A percentile compares a stretch with the other conserved stretches of the same genome.
Conservation (phyloP, 2,329 filamentous ascomycete genomes). For the Hypoxylon sp. region DNA sequence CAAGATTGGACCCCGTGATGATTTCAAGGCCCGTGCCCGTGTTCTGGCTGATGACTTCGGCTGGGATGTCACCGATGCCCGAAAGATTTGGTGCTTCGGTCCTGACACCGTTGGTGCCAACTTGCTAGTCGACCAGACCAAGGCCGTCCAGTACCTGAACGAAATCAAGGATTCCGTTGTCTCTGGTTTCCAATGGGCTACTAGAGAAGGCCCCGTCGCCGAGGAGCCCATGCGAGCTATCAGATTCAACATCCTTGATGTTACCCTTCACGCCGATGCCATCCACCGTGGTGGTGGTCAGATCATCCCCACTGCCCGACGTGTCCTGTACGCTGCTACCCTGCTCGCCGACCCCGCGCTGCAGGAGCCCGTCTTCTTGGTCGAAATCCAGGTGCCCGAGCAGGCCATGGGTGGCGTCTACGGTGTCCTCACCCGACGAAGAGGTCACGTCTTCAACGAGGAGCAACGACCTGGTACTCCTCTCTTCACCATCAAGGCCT, state of each 20-base stretch:
- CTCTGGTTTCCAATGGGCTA: conserved; percentile 99
- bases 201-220: conserved; percentile 94
- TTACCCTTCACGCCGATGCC: conserved; percentile 98
- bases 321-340: conserved; percentile 93
- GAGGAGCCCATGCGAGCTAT: conserved; percentile 98
- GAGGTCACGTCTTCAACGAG: conserved; percentile 99
- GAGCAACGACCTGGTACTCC: conserved; percentile 98
- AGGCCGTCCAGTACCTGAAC: conserved; percentile 99
- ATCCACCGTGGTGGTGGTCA: conserved; percentile 99
- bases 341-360: conserved; percentile 93
- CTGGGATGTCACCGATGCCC: conserved; percentile 99
- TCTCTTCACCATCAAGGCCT: conserved; percentile 99
- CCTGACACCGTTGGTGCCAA: conserved; percentile 98
- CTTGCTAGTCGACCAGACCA: conserved; percentile 99
- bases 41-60: conserved; percentile 95
- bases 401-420: conserved; percentile 99
- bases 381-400: conserved; percentile 99
- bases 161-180: conserved; percentile 99
- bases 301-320: conserved; percentile 96
- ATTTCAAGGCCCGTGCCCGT: conserved; percentile 99
- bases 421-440: conserved; percentile 95
- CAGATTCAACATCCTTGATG: conserved; percentile 99
- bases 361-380: conserved; percentile 97
- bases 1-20: conserved; percentile 94
- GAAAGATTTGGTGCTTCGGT: conserved; percentile 99